These are phyloP conservation scores for Rhynchosporium agropyri DNA, from an alignment of 2,329 filamentous ascomycete genomes.

Conservation along the genomic window DNA sequence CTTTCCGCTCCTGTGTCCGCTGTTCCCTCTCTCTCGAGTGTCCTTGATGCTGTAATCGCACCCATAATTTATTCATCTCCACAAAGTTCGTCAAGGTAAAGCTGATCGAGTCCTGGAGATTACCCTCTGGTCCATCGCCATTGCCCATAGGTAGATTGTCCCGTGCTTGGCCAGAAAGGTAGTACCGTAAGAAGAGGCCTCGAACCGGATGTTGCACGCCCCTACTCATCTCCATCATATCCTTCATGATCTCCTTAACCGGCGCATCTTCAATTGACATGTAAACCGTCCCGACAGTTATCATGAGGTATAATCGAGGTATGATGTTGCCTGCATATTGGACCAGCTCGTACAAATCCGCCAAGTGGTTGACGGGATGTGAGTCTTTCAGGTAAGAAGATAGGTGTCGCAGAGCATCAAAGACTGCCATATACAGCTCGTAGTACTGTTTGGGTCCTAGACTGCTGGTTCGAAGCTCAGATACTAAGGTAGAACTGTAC, in stretches of 20 bases:
- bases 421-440: constrained; percentile 98
- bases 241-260: constrained; percentile 99
- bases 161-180: constrained; percentile 90
- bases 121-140: constrained; percentile 90
- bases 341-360: constrained; percentile 95
- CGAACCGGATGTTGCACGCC: constrained; percentile 97
- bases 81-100: constrained; percentile 99
- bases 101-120: constrained; percentile 95
- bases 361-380: constrained; percentile 95
- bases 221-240: constrained; percentile 99
- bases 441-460: constrained; percentile 99
- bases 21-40: constrained; percentile 94
- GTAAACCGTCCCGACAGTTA: constrained; percentile 97
- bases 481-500: constrained; percentile 89
- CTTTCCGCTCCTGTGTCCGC: constrained; percentile 90
- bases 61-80: constrained; percentile 99
- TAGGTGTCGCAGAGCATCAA: constrained; percentile 94
- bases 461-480: constrained; percentile 95
- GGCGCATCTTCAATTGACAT: constrained; percentile 98
- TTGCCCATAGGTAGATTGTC: constrained; percentile 82
- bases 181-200: constrained; percentile 93
- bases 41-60: constrained; percentile 93
- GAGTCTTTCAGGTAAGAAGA: constrained; percentile 96
- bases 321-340: constrained; percentile 99
- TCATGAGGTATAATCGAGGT: constrained; percentile 96